Evolutionary conservation across 2,329 filamentous ascomycete species (phyloP).

Genomic region (Bipolaris victoriae): DNA sequence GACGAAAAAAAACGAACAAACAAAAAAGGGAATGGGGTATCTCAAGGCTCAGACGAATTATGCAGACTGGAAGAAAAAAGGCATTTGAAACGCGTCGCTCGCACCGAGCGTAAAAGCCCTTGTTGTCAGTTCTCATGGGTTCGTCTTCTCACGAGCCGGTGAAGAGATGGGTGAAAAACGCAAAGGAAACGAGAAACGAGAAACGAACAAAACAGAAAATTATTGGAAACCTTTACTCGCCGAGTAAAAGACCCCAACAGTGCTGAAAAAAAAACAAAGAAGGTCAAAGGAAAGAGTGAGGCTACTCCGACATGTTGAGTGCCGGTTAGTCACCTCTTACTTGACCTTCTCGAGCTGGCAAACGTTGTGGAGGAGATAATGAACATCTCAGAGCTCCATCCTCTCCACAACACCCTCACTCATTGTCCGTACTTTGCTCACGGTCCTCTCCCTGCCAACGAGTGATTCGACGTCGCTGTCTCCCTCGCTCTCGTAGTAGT

Average conservation of each 20-base stretch:
- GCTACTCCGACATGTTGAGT: constrained; percentile 3
- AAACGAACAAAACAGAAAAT: not conserved
- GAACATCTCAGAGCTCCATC: constrained; percentile 55
- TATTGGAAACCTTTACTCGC: not conserved
- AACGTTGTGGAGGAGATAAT: not conserved
- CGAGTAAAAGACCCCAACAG: not conserved
- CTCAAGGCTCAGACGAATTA: constrained; percentile 24
- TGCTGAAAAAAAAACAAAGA: not conserved
- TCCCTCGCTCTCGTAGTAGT: constrained; percentile 40
- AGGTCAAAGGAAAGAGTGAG: not conserved
- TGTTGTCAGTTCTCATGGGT: constrained; percentile 16
- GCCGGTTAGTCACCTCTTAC: not conserved
- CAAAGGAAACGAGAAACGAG: not conserved
- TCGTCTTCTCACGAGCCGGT: constrained; percentile 28
- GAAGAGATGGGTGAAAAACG: constrained; percentile 12
- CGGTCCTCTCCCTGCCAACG: constrained; percentile 38
- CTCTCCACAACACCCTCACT: constrained; percentile 61
- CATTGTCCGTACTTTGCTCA: constrained; percentile 57
- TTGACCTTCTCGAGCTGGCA: not conserved
- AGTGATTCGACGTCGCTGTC: constrained; percentile 46
- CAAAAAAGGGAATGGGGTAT: constrained; percentile 22
- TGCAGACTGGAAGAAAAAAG: constrained; percentile 16
- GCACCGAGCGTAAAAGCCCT: constrained; percentile 32
- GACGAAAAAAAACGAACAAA: not conserved
- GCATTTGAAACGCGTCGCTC: constrained; percentile 28